phyloP scores from a whole-genome alignment of 2,329 filamentous ascomycete genomes.

The Aspergillus costaricaensis region DNA sequence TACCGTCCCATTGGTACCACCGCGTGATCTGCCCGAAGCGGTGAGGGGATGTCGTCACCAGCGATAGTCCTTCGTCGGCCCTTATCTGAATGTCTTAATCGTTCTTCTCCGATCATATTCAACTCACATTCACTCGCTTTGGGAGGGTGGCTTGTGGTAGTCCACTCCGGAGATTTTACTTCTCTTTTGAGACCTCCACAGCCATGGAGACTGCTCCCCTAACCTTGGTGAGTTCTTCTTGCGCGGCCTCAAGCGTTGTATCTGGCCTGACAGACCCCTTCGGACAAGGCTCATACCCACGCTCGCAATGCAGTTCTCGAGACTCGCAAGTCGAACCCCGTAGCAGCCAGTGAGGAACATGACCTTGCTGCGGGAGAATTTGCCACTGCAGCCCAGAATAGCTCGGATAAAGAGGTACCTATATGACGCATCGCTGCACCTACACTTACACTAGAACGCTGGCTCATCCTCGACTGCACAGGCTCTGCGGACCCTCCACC shows the following conservation, averaged over 20 bases:
- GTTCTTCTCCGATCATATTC: background rate
- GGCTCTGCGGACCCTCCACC: conserved; percentile 77
- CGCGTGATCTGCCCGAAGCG: conserved; percentile 3
- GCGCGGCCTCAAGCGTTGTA: background rate
- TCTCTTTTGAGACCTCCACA: background rate
- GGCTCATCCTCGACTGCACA: conserved; percentile 49
- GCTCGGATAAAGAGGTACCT: conserved; percentile 60
- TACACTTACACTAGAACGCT: background rate
- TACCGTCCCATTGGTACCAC: conserved; percentile 14
- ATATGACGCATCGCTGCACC: background rate
- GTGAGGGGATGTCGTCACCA: conserved; percentile 11
- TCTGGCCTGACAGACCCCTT: conserved; percentile 15
- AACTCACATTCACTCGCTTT: background rate
- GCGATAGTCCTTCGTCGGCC: background rate
- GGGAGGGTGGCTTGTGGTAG: background rate
- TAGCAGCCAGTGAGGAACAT: conserved; percentile 83
- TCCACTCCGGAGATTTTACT: background rate
- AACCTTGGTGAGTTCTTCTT: conserved; percentile 55
- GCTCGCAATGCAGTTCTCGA: conserved; percentile 80
- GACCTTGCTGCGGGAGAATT: conserved; percentile 86
- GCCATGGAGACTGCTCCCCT: conserved; percentile 70
- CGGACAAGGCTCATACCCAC: conserved; percentile 76
- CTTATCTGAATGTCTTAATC: background rate
- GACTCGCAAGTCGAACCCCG: conserved; percentile 66
- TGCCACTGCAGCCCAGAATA: conserved; percentile 74